These are phyloP conservation scores for Oryza coarctata DNA, from an alignment of 176 grass and related monocot species.

Conservation along the genomic window DNA sequence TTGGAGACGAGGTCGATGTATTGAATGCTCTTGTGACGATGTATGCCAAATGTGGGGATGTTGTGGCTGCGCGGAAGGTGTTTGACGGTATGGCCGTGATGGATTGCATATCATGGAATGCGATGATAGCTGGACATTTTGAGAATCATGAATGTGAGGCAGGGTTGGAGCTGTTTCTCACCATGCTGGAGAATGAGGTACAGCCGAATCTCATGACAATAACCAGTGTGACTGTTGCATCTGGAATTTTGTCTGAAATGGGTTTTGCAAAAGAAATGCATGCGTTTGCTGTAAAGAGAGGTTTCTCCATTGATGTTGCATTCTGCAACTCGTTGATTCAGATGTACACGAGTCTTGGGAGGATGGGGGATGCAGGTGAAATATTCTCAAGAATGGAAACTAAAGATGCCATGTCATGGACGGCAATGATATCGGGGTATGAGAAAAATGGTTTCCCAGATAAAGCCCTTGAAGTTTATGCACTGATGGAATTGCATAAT, in stretches of 20 bases:
- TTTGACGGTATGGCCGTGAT: constrained; percentile 65
- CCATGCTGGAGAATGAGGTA: constrained; percentile 65
- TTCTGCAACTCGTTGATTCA: constrained; percentile 79
- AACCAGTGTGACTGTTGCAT: constrained; percentile 76
- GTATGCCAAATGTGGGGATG: constrained; percentile 80
- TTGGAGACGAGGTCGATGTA: constrained; percentile 55
- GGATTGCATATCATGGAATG: constrained; percentile 87
- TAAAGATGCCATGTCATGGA: constrained; percentile 82
- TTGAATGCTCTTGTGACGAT: constrained; percentile 79
- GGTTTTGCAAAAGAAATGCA: constrained; percentile 76
- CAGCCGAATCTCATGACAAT: constrained; percentile 73
- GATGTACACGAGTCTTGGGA: constrained; percentile 68
- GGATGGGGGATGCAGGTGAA: constrained; percentile 55
- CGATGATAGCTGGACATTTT: constrained; percentile 83
- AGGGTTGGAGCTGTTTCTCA: constrained; percentile 67
- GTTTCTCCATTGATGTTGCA: constrained; percentile 61
- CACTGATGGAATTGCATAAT: constrained; percentile 68
- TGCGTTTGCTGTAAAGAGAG: constrained; percentile 67
- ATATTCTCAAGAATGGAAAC: constrained; percentile 68
- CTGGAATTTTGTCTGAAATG: constrained; percentile 36
- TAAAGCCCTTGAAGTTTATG: constrained; percentile 81
- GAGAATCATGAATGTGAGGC: constrained; percentile 55
- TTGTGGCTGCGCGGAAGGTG: constrained; percentile 53
- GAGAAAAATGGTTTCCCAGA: constrained; percentile 72
- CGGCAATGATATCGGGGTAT: constrained; percentile 92